Evolutionary conservation across 306 rosid genomes (phyloP).

Genomic region (Trifolium dubium): DNA sequence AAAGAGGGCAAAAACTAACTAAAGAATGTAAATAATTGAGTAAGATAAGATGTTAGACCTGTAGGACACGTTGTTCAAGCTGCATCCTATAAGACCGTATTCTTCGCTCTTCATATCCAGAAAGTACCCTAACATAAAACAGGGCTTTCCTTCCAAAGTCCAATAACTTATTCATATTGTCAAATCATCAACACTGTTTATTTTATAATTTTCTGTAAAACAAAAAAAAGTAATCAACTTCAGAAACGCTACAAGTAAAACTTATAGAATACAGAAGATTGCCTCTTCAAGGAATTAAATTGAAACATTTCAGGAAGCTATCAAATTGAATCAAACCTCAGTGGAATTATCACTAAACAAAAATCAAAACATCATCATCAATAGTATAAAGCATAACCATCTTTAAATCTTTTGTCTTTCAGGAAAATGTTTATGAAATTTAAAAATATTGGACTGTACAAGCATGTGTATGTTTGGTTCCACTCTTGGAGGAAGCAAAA

Average conservation of each 20-base stretch:
- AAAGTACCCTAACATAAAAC: slow-evolving; percentile 74
- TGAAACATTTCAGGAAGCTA: slow-evolving; percentile 1
- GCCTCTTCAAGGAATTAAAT: slow-evolving; percentile 12
- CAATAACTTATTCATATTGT: slow-evolving; percentile 49
- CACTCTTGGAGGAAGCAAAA: too few relatives aligned
- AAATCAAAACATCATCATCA: not conserved
- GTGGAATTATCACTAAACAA: not conserved
- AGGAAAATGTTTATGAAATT: slow-evolving; percentile 17
- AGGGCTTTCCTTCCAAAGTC: slow-evolving; percentile 70
- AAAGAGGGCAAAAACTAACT: not conserved
- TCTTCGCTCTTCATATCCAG: slow-evolving; percentile 90
- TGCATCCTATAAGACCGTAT: slow-evolving; percentile 69
- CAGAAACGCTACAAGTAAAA: slow-evolving; percentile 23
- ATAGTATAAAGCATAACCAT: slow-evolving; percentile 24
- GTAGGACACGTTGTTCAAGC: slow-evolving; percentile 53
- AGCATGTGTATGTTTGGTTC: not conserved
- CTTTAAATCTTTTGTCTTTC: not conserved
- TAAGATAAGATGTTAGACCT: slow-evolving; percentile 44
- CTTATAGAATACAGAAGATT: slow-evolving; percentile 30
- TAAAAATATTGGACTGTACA: slow-evolving; percentile 5
- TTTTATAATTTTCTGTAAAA: slow-evolving; percentile 41
- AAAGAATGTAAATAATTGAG: not conserved
- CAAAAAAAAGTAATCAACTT: slow-evolving; percentile 19
- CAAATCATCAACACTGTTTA: slow-evolving; percentile 41
- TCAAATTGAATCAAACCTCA: slow-evolving; percentile 16